A percentile compares a stretch with the other conserved stretches of the same genome.
Evolutionary conservation across 495 filamentous ascomycete genomes (phyloP).

Genomic region (Neurospora sp.): DNA sequence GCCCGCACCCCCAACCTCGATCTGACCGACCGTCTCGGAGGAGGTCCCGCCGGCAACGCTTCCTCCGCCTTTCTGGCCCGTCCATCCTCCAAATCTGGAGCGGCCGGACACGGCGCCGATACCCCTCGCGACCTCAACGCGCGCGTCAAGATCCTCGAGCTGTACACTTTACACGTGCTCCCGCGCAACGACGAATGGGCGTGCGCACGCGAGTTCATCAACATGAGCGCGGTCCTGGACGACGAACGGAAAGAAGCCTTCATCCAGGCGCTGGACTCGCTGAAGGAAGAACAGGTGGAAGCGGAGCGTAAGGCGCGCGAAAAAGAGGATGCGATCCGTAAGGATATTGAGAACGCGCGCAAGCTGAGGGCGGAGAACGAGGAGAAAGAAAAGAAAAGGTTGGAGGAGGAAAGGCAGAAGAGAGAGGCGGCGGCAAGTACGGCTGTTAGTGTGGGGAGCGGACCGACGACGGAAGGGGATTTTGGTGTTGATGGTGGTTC

Average conservation of each 20-base stretch:
- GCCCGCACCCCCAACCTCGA: slow-evolving; percentile 60
- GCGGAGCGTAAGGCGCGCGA: slow-evolving; percentile 52
- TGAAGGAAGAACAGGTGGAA: slow-evolving; percentile 61
- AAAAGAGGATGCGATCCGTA: slow-evolving; percentile 47
- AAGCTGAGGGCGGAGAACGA: slow-evolving; percentile 42
- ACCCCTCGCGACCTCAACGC: slow-evolving; percentile 68
- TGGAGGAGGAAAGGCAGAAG: slow-evolving; percentile 35
- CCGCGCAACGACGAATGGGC: slow-evolving; percentile 89
- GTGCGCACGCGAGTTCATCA: slow-evolving; percentile 84
- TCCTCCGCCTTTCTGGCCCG: slow-evolving; percentile 12
- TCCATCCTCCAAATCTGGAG: slow-evolving; percentile 27
- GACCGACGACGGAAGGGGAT: slow-evolving; percentile 2
- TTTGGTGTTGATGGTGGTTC: slow-evolving; percentile 1
- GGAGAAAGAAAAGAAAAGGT: slow-evolving; percentile 35
- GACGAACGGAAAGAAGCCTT: slow-evolving; percentile 86
- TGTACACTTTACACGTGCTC: slow-evolving; percentile 89
- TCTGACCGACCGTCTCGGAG: slow-evolving; percentile 33
- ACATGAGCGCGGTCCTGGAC: slow-evolving; percentile 70
- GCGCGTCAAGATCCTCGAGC: slow-evolving; percentile 79
- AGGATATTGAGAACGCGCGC: slow-evolving; percentile 50
- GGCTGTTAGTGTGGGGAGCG: neutral
- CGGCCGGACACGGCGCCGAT: slow-evolving; percentile 42
- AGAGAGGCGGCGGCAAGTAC: slow-evolving; percentile 18
- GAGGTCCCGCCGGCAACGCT: slow-evolving; percentile 1
- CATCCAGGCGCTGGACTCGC: slow-evolving; percentile 61